Conservation (phyloP, 148 eudicot genomes). For the Rhododendron griersonianum region DNA sequence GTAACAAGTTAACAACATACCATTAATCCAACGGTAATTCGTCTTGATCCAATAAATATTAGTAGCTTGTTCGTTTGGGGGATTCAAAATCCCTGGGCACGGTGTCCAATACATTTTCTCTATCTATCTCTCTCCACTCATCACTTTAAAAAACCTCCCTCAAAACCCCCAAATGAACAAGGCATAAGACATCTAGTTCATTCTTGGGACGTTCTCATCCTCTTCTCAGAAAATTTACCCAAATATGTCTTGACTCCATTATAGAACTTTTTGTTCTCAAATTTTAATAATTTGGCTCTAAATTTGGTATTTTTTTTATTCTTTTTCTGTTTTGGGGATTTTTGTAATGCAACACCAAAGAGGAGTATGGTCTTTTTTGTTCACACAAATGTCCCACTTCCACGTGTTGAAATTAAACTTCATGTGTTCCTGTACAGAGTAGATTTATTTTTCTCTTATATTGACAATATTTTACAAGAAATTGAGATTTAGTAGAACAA, state of each 20-base stretch:
- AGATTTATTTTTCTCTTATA: neutral
- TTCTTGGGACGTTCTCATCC: neutral
- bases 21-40: neutral
- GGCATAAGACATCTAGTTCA: neutral
- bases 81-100: too few relatives aligned
- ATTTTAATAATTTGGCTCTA: neutral
- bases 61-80: too few relatives aligned
- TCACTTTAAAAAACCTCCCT: too few relatives aligned
- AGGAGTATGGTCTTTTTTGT: neutral
- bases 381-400: neutral
- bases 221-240: neutral
- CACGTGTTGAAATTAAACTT: neutral
- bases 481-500: neutral
- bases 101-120: too few relatives aligned
- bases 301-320: neutral
- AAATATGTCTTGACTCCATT: neutral
- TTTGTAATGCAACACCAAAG: neutral
- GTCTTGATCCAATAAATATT: neutral
- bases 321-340: neutral
- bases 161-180: too few relatives aligned
- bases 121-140: too few relatives aligned
- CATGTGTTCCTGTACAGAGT: neutral
- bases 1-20: neutral
- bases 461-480: neutral
- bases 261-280: neutral